Evolutionary conservation across 768 basidiomycete species (phyloP).

Genomic region (Lactarius hatsudake): DNA sequence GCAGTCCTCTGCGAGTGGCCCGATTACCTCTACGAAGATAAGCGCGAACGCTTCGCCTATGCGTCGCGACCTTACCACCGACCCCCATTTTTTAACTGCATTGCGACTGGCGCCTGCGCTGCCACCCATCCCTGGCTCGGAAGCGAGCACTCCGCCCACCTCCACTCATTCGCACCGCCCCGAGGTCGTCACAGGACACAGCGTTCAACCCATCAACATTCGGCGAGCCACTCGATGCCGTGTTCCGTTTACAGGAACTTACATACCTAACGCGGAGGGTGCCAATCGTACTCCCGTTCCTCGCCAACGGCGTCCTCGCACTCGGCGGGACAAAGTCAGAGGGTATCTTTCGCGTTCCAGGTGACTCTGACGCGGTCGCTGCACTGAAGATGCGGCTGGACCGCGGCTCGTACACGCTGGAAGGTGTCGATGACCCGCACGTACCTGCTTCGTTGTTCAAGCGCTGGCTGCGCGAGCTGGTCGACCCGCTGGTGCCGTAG

Average conservation of each 20-base stretch:
- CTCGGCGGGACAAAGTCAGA: constrained; percentile 81
- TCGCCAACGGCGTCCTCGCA: constrained; percentile 87
- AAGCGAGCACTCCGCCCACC: constrained; percentile 57
- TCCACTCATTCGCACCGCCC: constrained; percentile 33
- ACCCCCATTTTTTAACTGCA: constrained; percentile 28
- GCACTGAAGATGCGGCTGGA: constrained; percentile 89
- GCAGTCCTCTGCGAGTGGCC: constrained; percentile 16
- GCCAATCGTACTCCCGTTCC: constrained; percentile 91
- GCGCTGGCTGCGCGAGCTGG: constrained; percentile 89
- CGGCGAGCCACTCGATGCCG: constrained; percentile 83
- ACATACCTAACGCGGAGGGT: constrained; percentile 83
- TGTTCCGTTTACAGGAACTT: constrained; percentile 79
- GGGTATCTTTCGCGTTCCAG: constrained; percentile 92
- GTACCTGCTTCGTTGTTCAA: constrained; percentile 88
- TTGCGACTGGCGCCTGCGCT: constrained; percentile 27
- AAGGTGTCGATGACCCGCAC: constrained; percentile 87
- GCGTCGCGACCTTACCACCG: constrained; percentile 20
- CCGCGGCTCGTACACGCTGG: constrained; percentile 85
- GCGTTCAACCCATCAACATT: constrained; percentile 96
- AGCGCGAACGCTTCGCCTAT: constrained; percentile 8
- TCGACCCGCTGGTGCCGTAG: constrained; percentile 88
- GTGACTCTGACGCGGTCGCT: constrained; percentile 84
- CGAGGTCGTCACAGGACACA: constrained; percentile 56
- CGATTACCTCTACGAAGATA: constrained; percentile 1
- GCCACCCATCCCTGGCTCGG: constrained; percentile 49